A percentile compares a stretch with the other conserved stretches of the same genome.
These are phyloP conservation scores for Cicer yamashitae DNA, from an alignment of 306 rosid species.

Conservation along the genomic window DNA sequence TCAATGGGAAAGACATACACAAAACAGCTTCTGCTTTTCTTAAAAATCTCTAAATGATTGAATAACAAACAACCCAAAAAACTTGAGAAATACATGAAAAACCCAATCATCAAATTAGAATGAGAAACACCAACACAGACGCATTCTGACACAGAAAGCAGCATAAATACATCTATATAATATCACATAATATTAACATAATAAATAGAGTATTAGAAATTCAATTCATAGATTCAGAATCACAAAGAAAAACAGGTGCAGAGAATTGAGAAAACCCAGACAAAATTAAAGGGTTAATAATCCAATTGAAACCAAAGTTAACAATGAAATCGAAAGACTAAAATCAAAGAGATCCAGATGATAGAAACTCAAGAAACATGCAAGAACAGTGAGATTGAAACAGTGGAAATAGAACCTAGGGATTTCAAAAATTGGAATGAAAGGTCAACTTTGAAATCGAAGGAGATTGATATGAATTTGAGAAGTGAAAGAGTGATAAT, in stretches of 20 bases:
- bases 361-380: neutral
- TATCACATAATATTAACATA: neutral
- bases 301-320: conserved; percentile 2
- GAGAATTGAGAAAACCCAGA: conserved; percentile 8
- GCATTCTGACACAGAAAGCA: conserved; percentile 25
- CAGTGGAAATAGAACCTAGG: conserved; percentile 26
- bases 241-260: neutral
- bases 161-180: neutral
- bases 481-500: neutral
- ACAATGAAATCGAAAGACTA: neutral
- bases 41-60: too few relatives aligned
- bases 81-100: neutral
- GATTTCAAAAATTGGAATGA: conserved; percentile 1
- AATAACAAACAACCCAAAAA: neutral
- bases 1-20: too few relatives aligned
- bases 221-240: conserved; percentile 38
- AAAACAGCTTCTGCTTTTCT: too few relatives aligned
- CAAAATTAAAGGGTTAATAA: neutral
- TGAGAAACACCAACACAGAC: neutral
- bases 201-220: conserved; percentile 11
- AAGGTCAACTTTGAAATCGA: conserved; percentile 32
- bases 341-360: conserved; percentile 42
- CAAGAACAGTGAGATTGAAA: conserved; percentile 26
- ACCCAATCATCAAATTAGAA: conserved; percentile 5
- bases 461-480: neutral